Evolutionary conservation across 768 basidiomycete species (phyloP).

Genomic region (Paxillus involutus): DNA sequence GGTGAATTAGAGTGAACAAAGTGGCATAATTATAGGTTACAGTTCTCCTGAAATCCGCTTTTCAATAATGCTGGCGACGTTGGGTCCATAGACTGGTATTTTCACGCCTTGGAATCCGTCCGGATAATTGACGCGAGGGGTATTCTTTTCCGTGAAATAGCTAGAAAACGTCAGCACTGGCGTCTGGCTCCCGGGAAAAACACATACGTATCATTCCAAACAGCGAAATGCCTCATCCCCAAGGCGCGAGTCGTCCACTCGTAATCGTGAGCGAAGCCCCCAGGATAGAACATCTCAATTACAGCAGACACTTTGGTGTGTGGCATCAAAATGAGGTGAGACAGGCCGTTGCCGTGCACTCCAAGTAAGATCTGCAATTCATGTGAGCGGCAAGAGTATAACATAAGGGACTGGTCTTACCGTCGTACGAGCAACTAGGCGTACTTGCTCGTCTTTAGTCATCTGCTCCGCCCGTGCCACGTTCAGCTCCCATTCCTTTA

Average conservation of each 20-base stretch:
- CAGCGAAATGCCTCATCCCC: conserved; percentile 71
- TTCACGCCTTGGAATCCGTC: conserved; percentile 80
- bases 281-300: conserved; percentile 82
- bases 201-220: conserved; percentile 79
- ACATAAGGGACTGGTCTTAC: conserved; percentile 38
- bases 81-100: conserved; percentile 72
- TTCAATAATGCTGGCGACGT: conserved; percentile 69
- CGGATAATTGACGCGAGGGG: conserved; percentile 63
- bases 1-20: not conserved
- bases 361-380: conserved; percentile 59
- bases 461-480: conserved; percentile 63
- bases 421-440: conserved; percentile 63
- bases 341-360: conserved; percentile 80
- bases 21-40: not conserved
- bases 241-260: conserved; percentile 77
- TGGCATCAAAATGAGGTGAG: conserved; percentile 85
- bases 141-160: conserved; percentile 31
- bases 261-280: conserved; percentile 84
- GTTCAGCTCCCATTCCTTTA: conserved; percentile 56
- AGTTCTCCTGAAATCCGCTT: conserved; percentile 49
- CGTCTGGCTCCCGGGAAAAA: not conserved
- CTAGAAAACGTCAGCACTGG: conserved; percentile 3
- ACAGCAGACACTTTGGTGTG: conserved; percentile 73
- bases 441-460: conserved; percentile 75
- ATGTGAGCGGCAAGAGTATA: not conserved